These are phyloP conservation scores for Papiliotrema fonsecae DNA, from an alignment of 1,284 basidiomycete genomes.

Conservation along the genomic window DNA sequence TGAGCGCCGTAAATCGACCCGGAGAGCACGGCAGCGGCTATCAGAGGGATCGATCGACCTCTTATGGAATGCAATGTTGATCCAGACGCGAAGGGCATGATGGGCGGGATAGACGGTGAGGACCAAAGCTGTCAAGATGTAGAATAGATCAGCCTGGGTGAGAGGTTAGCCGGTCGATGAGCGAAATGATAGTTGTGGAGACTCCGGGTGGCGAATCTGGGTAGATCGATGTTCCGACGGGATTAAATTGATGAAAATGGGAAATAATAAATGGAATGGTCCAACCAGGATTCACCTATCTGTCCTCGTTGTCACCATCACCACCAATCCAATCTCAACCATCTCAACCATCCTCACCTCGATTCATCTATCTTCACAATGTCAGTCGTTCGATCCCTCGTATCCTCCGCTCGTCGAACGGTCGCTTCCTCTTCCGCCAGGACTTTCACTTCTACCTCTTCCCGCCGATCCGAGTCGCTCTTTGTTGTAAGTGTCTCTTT, in stretches of 20 bases:
- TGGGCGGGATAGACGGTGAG: slow-evolving; percentile 1
- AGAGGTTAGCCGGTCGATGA: too few relatives aligned
- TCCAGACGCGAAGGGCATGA: slow-evolving; percentile 22
- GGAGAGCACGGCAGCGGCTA: slow-evolving; percentile 26
- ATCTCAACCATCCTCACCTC: slow-evolving; percentile 6
- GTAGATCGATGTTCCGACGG: too few relatives aligned
- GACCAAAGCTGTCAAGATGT: background rate
- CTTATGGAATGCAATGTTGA: slow-evolving; percentile 16
- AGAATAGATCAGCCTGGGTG: too few relatives aligned
- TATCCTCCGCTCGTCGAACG: slow-evolving; percentile 33
- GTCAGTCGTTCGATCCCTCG: slow-evolving; percentile 36
- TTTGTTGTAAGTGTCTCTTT: slow-evolving; percentile 53
- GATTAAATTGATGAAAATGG: too few relatives aligned
- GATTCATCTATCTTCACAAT: slow-evolving; percentile 16
- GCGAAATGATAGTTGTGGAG: too few relatives aligned
- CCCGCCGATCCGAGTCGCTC: slow-evolving; percentile 57
- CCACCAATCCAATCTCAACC: background rate
- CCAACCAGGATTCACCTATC: too few relatives aligned
- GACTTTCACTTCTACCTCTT: slow-evolving; percentile 51
- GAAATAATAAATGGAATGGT: too few relatives aligned
- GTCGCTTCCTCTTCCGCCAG: slow-evolving; percentile 50
- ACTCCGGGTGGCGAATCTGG: too few relatives aligned
- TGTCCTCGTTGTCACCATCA: background rate
- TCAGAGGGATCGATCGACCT: slow-evolving; percentile 25
- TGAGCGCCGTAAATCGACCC: slow-evolving; percentile 23